Percentiles rank a stretch among this genome's conserved stretches.
Conservation (phyloP, 2,329 filamentous ascomycete species). For the Venturia nashicola region DNA sequence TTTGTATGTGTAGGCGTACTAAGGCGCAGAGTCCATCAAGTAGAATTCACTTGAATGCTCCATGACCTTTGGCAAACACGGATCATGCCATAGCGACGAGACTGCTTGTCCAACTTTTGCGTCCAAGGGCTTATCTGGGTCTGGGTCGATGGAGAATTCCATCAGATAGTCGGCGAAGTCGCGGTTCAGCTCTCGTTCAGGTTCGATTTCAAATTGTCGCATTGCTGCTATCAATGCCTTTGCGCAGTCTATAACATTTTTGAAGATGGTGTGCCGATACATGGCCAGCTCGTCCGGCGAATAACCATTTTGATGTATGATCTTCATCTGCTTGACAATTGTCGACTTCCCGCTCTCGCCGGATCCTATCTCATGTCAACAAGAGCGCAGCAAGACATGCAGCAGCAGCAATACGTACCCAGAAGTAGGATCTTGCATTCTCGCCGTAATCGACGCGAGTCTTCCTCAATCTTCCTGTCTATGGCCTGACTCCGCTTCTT, state of each 20-base stretch:
- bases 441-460: slow-evolving; percentile 79
- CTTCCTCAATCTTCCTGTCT: slow-evolving; percentile 85
- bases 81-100: slow-evolving; percentile 80
- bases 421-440: slow-evolving; percentile 98
- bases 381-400: not conserved
- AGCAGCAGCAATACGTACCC: slow-evolving; percentile 48
- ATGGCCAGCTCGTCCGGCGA: slow-evolving; percentile 85
- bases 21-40: slow-evolving; percentile 96
- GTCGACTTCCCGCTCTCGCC: slow-evolving; percentile 98
- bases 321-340: slow-evolving; percentile 99
- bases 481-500: slow-evolving; percentile 97
- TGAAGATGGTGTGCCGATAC: slow-evolving; percentile 94
- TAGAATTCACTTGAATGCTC: slow-evolving; percentile 97
- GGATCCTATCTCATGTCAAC: slow-evolving; percentile 50
- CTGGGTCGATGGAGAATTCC: slow-evolving; percentile 81
- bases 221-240: slow-evolving; percentile 87
- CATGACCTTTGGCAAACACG: slow-evolving; percentile 68
- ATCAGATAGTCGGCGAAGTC: slow-evolving; percentile 68
- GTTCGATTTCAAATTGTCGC: slow-evolving; percentile 79
- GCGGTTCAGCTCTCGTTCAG: slow-evolving; percentile 57
- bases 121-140: slow-evolving; percentile 77
- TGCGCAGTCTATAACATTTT: slow-evolving; percentile 93
- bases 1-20: slow-evolving; percentile 46
- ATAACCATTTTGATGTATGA: slow-evolving; percentile 97
- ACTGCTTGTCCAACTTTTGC: slow-evolving; percentile 71